Evolutionary conservation across 2,329 filamentous ascomycete species (phyloP).

Genomic region (Onygenales sp.): DNA sequence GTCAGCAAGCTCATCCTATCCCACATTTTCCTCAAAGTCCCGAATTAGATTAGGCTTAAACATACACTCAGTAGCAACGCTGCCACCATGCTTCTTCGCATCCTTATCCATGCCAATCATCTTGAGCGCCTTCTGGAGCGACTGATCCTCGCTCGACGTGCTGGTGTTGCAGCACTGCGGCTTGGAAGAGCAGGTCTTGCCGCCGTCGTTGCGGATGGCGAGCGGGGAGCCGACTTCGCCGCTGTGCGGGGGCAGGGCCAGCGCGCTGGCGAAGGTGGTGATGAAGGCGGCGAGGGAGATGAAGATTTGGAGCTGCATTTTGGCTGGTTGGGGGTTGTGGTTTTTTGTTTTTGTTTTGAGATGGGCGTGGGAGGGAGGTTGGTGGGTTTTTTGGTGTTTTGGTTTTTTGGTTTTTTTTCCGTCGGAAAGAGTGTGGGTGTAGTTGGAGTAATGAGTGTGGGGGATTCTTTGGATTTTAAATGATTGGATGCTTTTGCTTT

Average conservation of each 20-base stretch:
- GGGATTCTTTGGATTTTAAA: neutral
- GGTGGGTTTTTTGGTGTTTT: neutral
- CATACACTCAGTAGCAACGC: slow-evolving; percentile 1
- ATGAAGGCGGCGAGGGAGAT: neutral
- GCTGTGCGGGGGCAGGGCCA: neutral
- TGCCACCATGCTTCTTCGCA: neutral
- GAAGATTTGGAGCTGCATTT: slow-evolving; percentile 4
- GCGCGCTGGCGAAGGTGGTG: neutral
- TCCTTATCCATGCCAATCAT: neutral
- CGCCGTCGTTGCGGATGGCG: neutral
- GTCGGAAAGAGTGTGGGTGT: neutral
- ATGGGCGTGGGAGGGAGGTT: neutral
- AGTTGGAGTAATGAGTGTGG: neutral
- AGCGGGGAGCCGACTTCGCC: neutral
- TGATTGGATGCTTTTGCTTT: slow-evolving; percentile 1
- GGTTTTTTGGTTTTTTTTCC: neutral
- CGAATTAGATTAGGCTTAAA: neutral
- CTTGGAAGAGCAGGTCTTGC: neutral
- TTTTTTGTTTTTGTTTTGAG: neutral
- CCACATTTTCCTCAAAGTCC: neutral
- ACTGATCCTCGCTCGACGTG: neutral
- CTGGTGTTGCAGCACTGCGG: slow-evolving; percentile 2
- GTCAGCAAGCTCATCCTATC: neutral
- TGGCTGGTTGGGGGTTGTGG: neutral
- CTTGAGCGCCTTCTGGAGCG: neutral